Evolutionary conservation across 2,329 filamentous ascomycete genomes (phyloP), one percentile per base, ranked within the genome.

Genomic region (Beauveria scarabaeidicola): DNA sequence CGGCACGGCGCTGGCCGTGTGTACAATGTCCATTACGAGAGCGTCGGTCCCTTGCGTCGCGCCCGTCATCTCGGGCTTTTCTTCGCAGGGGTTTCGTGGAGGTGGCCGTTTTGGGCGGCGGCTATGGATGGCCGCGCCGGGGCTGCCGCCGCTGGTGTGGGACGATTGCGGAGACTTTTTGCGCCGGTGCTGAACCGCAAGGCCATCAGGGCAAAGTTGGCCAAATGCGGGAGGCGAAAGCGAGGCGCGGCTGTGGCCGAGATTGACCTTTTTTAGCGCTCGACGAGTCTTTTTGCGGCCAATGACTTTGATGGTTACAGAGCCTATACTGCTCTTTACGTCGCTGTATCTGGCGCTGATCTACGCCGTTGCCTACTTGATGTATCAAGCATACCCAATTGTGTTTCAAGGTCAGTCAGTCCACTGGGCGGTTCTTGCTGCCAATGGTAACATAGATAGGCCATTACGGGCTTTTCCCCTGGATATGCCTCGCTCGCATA

Each of bases 371-470:
- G 70, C 81, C 32, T 82, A 81, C 63, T 78, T 81, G 68, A 69
- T 80, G 57, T 81, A 81, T 64, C 74, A 75, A 29, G 79, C 78
- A 5, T 81, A 77, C 64, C 78, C 78, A 0, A 78, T 80, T 25
- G 74, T 81, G 2, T 81, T 75, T 55, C 69, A 78, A 64, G 63
- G 67, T 63, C 52, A 23, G 51, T 54, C 25, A 10, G 19, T 17
- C 46, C 36, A 27, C 13, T 7, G 13, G 25, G n/a, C 5, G 7
- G 29, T 11, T 48, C 19, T 61, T 19, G 54, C 58, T 21, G 48
- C 46, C 10, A 13, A 13, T 51, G 2, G 5, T 52, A 38, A 40
- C 36, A 11, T 15, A 9, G 3, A 15, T 56, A 68, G 63, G 69
- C 17, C 66, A 70, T 54, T 77, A 78, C 23, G 72, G 74, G 19